Percentiles rank a stretch among this genome's conserved stretches.
These are phyloP conservation scores for Nitzschia putrida DNA, from an alignment of 108 stramenopile species.

Conservation along the genomic window DNA sequence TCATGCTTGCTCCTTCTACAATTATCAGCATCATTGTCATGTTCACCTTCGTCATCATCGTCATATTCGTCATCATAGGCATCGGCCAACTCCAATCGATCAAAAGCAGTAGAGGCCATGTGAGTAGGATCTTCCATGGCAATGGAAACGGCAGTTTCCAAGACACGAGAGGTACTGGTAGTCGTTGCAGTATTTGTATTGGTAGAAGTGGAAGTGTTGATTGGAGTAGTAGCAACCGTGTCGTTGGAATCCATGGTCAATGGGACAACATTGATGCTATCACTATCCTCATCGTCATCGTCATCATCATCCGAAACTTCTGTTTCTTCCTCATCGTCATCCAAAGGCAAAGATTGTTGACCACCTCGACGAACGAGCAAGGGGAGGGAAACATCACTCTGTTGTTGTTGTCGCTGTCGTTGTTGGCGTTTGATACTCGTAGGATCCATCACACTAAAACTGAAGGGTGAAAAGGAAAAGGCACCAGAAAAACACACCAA, in stretches of 20 bases:
- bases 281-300: neutral
- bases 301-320: neutral
- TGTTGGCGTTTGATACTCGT: neutral
- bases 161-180: neutral
- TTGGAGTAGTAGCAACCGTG: too few relatives aligned
- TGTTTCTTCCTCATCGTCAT: slow-evolving; percentile 19
- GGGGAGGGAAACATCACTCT: neutral
- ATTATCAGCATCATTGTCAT: too few relatives aligned
- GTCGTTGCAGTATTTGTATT: neutral
- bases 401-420: neutral
- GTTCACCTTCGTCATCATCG: neutral
- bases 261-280: neutral
- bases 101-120: slow-evolving; percentile 45
- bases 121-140: slow-evolving; percentile 23
- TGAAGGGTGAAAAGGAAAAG: neutral
- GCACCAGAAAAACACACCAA: neutral
- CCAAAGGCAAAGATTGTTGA: neutral
- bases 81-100: slow-evolving; percentile 49
- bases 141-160: slow-evolving; percentile 10
- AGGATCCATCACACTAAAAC: neutral
- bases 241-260: too few relatives aligned
- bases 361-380: neutral
- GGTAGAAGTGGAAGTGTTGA: too few relatives aligned
- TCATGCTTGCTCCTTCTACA: too few relatives aligned
- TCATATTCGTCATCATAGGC: slow-evolving; percentile 22